Conservation (phyloP, 108 stramenopile species). For the Phaeodactylum tricornutum region DNA sequence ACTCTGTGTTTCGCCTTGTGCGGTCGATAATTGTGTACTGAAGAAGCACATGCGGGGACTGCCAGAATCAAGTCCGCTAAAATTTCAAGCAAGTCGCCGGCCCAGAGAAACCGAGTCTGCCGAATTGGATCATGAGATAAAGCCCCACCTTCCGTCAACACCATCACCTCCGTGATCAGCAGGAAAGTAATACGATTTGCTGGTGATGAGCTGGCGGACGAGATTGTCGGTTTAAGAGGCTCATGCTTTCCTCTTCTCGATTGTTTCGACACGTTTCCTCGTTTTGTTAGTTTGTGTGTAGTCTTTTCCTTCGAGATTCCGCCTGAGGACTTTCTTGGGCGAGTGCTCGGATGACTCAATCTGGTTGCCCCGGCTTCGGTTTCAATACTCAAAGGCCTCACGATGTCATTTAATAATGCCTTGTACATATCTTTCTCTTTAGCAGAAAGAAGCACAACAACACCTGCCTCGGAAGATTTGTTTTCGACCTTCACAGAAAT, state of each 20-base stretch:
- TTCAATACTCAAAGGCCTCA: neutral
- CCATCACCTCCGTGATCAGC: constrained; percentile 34
- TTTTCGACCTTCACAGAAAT: constrained; percentile 37
- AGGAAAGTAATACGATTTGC: constrained; percentile 43
- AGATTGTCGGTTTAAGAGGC: constrained; percentile 19
- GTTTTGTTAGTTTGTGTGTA: neutral
- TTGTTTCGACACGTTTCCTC: neutral
- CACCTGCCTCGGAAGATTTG: constrained; percentile 1
- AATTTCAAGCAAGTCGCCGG: constrained; percentile 60
- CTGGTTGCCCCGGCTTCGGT: neutral
- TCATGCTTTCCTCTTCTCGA: neutral
- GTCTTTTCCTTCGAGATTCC: neutral
- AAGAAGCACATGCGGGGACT: constrained; percentile 82
- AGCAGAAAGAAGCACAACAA: neutral
- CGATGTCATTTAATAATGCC: no score
- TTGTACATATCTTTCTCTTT: neutral
- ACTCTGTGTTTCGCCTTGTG: constrained; percentile 9
- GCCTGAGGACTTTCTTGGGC: neutral
- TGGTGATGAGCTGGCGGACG: constrained; percentile 20
- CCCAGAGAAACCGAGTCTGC: constrained; percentile 43
- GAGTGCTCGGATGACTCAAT: neutral
- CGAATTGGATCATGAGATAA: neutral
- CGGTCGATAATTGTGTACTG: constrained; percentile 60
- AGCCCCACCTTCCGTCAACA: constrained; percentile 1
- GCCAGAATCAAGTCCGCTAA: constrained; percentile 83